Evolutionary conservation across 257 asterid genomes (phyloP).

Genomic region (Ajuga chamaepitys): DNA sequence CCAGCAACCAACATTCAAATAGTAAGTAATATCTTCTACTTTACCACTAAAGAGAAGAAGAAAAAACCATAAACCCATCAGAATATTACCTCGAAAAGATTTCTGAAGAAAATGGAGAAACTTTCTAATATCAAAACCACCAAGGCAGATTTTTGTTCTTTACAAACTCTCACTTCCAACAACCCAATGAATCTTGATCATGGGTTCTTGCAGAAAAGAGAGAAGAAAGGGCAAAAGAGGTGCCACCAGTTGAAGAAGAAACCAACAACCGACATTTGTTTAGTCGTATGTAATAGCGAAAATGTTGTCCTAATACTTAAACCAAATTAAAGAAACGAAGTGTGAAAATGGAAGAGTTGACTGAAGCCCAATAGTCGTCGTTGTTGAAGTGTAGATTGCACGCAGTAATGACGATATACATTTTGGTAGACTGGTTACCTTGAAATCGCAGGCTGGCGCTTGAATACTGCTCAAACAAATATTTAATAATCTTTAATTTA

Average conservation of each 20-base stretch:
- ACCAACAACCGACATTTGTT: neutral
- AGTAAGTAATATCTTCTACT: neutral
- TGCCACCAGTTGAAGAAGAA: slow-evolving; percentile 1
- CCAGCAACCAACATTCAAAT: neutral
- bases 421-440: too few relatives aligned
- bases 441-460: neutral
- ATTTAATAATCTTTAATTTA: too few relatives aligned
- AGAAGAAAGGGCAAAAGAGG: neutral
- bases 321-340: neutral
- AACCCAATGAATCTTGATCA: neutral
- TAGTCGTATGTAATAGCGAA: neutral
- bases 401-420: neutral
- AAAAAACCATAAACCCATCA: neutral
- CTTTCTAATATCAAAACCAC: neutral
- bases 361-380: neutral
- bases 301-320: neutral
- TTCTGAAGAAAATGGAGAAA: neutral
- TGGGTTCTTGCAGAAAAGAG: neutral
- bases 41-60: neutral
- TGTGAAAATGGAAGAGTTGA: slow-evolving; percentile 10
- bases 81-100: neutral
- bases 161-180: neutral
- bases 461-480: too few relatives aligned
- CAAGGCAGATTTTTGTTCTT: neutral
- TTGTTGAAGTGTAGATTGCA: neutral